These are phyloP conservation scores for Raffaelea deltoideospora DNA, from an alignment of 2,329 filamentous ascomycete species.

Conservation along the genomic window DNA sequence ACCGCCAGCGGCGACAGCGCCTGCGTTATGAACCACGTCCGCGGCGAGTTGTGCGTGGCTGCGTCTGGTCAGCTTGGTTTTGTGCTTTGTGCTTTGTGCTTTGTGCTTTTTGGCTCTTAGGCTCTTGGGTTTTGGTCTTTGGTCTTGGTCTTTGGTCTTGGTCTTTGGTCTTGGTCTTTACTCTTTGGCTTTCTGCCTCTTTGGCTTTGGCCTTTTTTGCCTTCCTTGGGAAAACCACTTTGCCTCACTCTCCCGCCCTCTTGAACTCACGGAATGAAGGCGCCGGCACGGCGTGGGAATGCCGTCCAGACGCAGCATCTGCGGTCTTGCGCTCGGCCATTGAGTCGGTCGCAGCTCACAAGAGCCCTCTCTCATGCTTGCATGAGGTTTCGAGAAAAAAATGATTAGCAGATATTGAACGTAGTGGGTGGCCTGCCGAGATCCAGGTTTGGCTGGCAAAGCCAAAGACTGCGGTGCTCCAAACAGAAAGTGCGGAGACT, in stretches of 20 bases:
- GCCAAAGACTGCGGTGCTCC: too few species aligned
- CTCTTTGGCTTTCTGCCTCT: not conserved
- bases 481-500: too few species aligned
- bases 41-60: slow-evolving; percentile 58
- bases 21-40: slow-evolving; percentile 86
- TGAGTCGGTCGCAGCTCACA: slow-evolving; percentile 2
- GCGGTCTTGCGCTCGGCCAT: slow-evolving; percentile 31
- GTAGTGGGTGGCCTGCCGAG: too few species aligned
- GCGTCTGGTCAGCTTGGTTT: not conserved
- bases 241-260: not conserved
- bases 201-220: too few species aligned
- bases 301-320: slow-evolving; percentile 25
- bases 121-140: too few species aligned
- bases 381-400: too few species aligned
- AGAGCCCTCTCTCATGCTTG: not conserved
- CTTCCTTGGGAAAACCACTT: too few species aligned
- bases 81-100: too few species aligned
- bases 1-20: slow-evolving; percentile 75
- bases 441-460: too few species aligned
- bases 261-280: slow-evolving; percentile 35
- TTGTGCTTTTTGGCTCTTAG: not conserved
- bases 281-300: slow-evolving; percentile 27
- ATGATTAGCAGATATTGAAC: too few species aligned
- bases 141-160: not conserved
- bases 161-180: too few species aligned